Evolutionary conservation across 2,329 filamentous ascomycete genomes (phyloP).

Genomic region (Fusarium sulawesiense): DNA sequence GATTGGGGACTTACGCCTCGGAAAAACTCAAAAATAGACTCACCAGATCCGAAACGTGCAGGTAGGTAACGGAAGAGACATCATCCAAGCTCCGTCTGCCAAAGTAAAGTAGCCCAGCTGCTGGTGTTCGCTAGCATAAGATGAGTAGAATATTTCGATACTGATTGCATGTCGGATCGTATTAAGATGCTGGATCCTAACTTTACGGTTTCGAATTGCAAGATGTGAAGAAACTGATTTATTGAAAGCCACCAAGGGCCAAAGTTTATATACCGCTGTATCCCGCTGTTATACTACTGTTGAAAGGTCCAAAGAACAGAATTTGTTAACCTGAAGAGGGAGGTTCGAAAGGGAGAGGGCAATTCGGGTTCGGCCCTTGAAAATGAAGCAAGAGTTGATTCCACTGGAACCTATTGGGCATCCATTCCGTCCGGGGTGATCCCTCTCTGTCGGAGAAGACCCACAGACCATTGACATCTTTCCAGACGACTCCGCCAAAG

Average conservation of each 20-base stretch:
- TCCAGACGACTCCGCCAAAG: background rate
- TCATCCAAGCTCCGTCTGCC: background rate
- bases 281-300: background rate
- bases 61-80: background rate
- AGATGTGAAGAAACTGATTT: background rate
- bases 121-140: background rate
- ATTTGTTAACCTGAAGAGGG: too few relatives aligned
- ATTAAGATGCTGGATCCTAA: too few relatives aligned
- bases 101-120: background rate
- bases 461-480: background rate
- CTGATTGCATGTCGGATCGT: too few relatives aligned
- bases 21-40: too few relatives aligned
- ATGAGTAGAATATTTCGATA: background rate
- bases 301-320: background rate
- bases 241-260: background rate
- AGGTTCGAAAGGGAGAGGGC: too few relatives aligned
- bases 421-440: background rate
- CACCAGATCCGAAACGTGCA: background rate
- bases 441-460: background rate
- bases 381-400: too few relatives aligned
- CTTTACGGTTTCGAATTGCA: background rate
- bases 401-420: too few relatives aligned
- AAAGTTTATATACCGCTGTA: background rate
- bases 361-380: too few relatives aligned
- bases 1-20: too few relatives aligned